A percentile compares a stretch with the other conserved stretches of the same genome.
Evolutionary conservation across 139 green algal genomes (phyloP).

Genomic region (Raphidocelis subcapitata): DNA sequence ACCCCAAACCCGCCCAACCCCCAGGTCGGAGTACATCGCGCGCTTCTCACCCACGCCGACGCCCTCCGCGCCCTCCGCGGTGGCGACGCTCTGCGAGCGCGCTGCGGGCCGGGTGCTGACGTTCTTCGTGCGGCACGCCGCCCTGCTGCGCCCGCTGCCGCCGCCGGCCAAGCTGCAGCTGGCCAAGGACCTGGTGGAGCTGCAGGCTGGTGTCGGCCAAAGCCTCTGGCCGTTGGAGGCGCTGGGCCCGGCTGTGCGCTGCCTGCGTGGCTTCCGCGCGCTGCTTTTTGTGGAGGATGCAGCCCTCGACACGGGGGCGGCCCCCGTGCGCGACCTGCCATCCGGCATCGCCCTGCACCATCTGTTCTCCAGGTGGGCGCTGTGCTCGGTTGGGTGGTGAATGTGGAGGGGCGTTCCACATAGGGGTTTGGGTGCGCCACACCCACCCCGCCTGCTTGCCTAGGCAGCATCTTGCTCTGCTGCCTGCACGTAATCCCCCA

Average conservation of each 20-base stretch:
- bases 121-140: constrained; percentile 89
- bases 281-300: constrained; percentile 48
- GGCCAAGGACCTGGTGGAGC: constrained; percentile 86
- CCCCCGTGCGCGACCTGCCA: constrained; percentile 71
- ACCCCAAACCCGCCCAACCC: not conserved
- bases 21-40: constrained; percentile 54
- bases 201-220: constrained; percentile 75
- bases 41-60: constrained; percentile 55
- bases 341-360: constrained; percentile 76
- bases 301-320: constrained; percentile 18
- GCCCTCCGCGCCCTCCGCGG: constrained; percentile 49
- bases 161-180: constrained; percentile 46
- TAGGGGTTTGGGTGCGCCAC: too few species aligned
- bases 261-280: constrained; percentile 33
- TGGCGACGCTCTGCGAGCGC: constrained; percentile 61
- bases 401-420: not conserved
- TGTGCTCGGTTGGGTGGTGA: not conserved
- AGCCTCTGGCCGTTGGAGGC: constrained; percentile 73
- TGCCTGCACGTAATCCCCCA: too few species aligned
- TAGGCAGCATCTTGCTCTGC: not conserved
- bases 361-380: constrained; percentile 71
- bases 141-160: constrained; percentile 76
- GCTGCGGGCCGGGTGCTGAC: constrained; percentile 80
- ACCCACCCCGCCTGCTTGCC: not conserved
- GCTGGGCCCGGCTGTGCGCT: constrained; percentile 50